Evolutionary conservation across 805 yeast species (phyloP), one percentile per base, ranked within the genome.

Genomic region (Grigorovia humatica): DNA sequence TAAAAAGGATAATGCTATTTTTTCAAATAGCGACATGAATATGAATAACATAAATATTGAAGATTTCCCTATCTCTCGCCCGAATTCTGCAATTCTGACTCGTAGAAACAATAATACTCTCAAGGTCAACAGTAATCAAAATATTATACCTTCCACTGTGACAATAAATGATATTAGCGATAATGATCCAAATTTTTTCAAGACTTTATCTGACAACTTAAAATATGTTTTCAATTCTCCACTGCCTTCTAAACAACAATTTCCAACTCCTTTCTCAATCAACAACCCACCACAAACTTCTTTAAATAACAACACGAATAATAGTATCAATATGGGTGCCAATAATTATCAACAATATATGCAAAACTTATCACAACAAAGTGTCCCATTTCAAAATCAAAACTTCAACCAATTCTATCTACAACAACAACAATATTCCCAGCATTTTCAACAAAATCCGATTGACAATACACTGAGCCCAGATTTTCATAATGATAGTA

Each of bases 181-280:
- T 4, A 55, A 59, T n/a, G 68, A 64, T 48, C 59, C 61, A 11
- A 56, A 56, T 42, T 63, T 64, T 48, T 64, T 63, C 50, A 60
- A 59, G 50, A 62, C 55, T 1, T 55, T 64, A 30, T 55, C 65
- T 12, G 66, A 64, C 32, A 62, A 61, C 43, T 50, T 62, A 47
- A 64, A 64, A 50, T 63, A 61, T 45, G 61, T 61, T 9, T 64
- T 64, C 45, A 57, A 63, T 46, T 64, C 68, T 52, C 69, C 69
- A 2, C 43, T 62, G 18, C 68, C 66, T 5, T 55, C 59, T 9
- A 63, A 63, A 17, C 63, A 66, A 9, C 67, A 65, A 43, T 63
- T 65, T 30, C 70, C 70, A 35, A 66, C 70, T 0, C 70, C 70
- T 1, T 66, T 64, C 51, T 63, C 70, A 38, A 38, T 15, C 15